Base-by-base conservation (phyloP, 176 grass and related monocot genomes). In the Eleusine indica region DNA sequence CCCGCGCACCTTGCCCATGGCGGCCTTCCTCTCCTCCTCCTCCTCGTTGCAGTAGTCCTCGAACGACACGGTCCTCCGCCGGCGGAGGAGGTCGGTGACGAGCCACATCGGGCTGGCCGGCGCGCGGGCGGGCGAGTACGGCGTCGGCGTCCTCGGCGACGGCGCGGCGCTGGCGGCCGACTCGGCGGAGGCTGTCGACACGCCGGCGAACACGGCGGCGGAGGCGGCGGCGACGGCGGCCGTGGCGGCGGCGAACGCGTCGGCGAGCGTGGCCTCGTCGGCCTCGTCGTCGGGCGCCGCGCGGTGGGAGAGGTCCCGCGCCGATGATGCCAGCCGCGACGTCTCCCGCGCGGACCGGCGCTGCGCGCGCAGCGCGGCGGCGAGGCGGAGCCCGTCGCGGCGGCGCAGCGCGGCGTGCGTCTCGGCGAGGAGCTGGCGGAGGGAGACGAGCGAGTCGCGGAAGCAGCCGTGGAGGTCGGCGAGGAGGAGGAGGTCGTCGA, bases 401-500 rank as follows among this genome's bases (percentile, higher is more conserved):
- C 87, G 38, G 15, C 89, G 87, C 2, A 94, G 72, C 2, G 92
- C 77, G 1, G 81, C 73, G 73, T 79, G 84, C 4, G 87, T 85
- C 84, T 94, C 92, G 35, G 84, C 81, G 57, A 91, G 73, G 44
- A 91, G 71, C 57, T 91, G 83, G 4, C 54, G 54, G 30, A 87
- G 84, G 11, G 86, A 46, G 1, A 94, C 58, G 73, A 94, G 84
- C 18, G 84, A 38, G 11, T 85, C 80, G 41, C 86, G 64, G 79
- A 91, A 94, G 87, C 75, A 76, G 39, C 71, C 87, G 73, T 91
- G 71, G 70, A 83, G 58, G 73, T 91, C 89, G n/a, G 89, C 77
- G 4, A 94, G 85, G 22, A 77, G 76, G 89, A 91, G 85, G 38
- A 91, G 80, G 84, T 91, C 87, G 53, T 91, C 92, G 18, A 94